Evolutionary conservation across 176 grass and related monocot species (phyloP), one percentile per base, ranked within the genome.

Genomic region (Triticum turgidum): DNA sequence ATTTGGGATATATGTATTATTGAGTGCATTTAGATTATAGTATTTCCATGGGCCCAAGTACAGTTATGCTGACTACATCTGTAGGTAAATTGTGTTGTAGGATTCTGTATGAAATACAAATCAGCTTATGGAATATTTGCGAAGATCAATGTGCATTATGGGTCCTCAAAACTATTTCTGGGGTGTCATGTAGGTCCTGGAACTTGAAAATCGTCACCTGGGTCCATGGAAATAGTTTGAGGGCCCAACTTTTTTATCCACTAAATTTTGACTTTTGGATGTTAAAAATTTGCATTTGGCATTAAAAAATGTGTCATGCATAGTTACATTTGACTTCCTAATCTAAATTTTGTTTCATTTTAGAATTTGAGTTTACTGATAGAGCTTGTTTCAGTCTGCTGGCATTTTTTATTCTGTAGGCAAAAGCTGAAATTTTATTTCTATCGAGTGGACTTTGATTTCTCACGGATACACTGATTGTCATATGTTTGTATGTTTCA

Each of bases 401-500:
- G 21, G 14, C 65, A 90, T 51, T 79, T 21, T 85, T 76, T 86
- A 49, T 79, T 52, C 29, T 92, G 70, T 87, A 65, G 79, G 54
- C 87, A 79, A 77, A 81, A 68, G 86, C 32, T 83, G 54, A 70
- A 68, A 62, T 61, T 76, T 67, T 76, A n/a, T 30, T 80, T 66
- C 54, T 33, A 34, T 65, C 44, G 9, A 30, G 64, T 86, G 76
- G 73, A 70, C 29, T 72, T 49, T 49, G 49, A 51, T 68, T 64
- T 63, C 32, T 84, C 0, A 0, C 2, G 42, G 75, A 62, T 39
- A 41, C 11, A 62, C 61, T 65, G 11, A 9, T 62, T 54, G 14
- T 65, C 54, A 13, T 39, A 1, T 68, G 14, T 52, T 71, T 81
- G 11, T 84, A 25, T 65, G 39, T 29, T 62, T 80, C 59, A 21